Percentiles rank a stretch among this genome's conserved stretches.
Evolutionary conservation across 2,329 filamentous ascomycete genomes (phyloP).

Genomic region (Alternaria sp.): DNA sequence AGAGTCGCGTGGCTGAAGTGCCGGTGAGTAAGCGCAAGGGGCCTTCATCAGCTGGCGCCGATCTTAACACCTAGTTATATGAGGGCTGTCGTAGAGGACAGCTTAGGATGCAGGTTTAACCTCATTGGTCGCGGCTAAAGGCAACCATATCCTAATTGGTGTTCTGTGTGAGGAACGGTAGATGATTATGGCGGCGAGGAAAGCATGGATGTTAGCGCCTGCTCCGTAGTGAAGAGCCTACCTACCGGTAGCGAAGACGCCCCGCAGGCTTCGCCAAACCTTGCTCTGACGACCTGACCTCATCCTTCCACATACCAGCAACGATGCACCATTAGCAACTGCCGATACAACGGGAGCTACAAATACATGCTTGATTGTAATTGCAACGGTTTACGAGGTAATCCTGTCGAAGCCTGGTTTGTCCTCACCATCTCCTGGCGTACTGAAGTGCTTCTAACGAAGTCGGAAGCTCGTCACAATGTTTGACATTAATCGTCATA

Average conservation of each 20-base stretch:
- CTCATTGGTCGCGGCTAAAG: constrained; percentile 18
- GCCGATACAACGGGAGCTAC: background rate
- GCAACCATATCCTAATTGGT: background rate
- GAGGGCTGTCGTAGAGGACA: constrained; percentile 2
- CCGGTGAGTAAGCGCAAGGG: constrained; percentile 15
- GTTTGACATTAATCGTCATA: background rate
- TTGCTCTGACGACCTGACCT: constrained; percentile 33
- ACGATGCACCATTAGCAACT: background rate
- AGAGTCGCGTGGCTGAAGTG: constrained; percentile 20
- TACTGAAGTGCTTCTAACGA: background rate
- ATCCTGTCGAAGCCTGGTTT: background rate
- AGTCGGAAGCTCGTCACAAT: background rate
- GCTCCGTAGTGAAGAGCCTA: constrained; percentile 25
- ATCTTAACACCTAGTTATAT: constrained; percentile 20
- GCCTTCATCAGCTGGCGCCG: constrained; percentile 1
- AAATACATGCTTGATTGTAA: background rate
- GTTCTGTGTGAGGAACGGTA: constrained; percentile 5
- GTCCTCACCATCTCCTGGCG: background rate
- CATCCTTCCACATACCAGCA: constrained; percentile 14
- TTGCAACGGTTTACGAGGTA: background rate
- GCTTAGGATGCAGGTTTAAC: background rate
- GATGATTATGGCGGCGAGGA: constrained; percentile 13
- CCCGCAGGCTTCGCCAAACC: constrained; percentile 18
- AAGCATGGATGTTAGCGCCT: constrained; percentile 18
- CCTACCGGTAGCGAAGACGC: constrained; percentile 17